phyloP scores from a whole-genome alignment of 2,329 filamentous ascomycete genomes.

The Fusarium sacchari region DNA sequence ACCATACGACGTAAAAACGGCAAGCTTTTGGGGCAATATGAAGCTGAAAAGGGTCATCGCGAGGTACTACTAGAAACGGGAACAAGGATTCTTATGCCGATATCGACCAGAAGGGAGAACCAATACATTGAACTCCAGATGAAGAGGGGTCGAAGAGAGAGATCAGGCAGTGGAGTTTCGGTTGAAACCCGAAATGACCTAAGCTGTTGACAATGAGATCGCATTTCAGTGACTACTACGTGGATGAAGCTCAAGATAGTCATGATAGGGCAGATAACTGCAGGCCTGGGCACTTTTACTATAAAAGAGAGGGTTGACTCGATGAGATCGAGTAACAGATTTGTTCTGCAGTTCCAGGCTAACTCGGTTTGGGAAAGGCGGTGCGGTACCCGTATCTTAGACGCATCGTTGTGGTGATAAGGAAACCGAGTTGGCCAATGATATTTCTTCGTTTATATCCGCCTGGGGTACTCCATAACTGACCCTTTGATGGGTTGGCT shows the following conservation, averaged over 20 bases:
- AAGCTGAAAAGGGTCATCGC: background rate
- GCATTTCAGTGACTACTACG: conserved; percentile 20
- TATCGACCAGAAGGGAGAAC: background rate
- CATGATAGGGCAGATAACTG: conserved; percentile 29
- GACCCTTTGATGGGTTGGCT: conserved; percentile 30
- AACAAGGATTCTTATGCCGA: background rate
- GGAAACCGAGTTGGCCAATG: conserved; percentile 27
- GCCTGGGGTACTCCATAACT: conserved; percentile 41
- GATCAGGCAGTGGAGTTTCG: conserved; percentile 12
- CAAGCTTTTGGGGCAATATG: background rate
- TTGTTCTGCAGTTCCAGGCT: conserved; percentile 25
- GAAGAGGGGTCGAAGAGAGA: background rate
- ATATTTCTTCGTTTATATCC: conserved; percentile 8
- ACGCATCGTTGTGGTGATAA: conserved; percentile 34
- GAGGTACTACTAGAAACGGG: background rate
- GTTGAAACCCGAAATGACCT: conserved; percentile 12
- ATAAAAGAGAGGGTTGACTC: conserved; percentile 50
- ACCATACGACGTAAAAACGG: background rate
- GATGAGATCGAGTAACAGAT: conserved; percentile 57
- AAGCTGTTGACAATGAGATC: conserved; percentile 10
- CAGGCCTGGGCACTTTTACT: conserved; percentile 7
- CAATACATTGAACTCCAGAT: background rate
- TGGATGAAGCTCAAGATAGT: conserved; percentile 10
- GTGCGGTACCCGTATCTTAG: conserved; percentile 34
- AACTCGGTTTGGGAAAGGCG: conserved; percentile 13